A percentile compares a stretch with the other conserved stretches of the same genome.
Evolutionary conservation across 2,329 filamentous ascomycete species (phyloP).

Genomic region (Chaetomiaceae sp.): DNA sequence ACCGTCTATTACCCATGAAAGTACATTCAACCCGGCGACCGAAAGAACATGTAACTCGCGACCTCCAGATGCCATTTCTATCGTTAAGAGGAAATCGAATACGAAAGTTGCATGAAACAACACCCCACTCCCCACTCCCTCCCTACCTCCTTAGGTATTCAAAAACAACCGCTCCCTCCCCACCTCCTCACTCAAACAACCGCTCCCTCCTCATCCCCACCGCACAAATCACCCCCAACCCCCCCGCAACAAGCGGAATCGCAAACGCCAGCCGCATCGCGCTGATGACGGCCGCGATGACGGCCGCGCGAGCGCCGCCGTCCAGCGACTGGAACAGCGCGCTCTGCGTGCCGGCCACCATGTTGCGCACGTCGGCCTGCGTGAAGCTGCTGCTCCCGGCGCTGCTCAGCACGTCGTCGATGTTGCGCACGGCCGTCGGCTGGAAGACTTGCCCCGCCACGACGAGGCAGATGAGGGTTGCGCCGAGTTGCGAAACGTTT

Average conservation of each 20-base stretch:
- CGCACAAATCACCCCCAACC: not conserved
- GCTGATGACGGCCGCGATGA: conserved; percentile 29
- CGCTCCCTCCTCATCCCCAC: not conserved
- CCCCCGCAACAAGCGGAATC: not conserved
- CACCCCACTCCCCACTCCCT: too few relatives aligned
- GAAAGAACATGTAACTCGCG: too few relatives aligned
- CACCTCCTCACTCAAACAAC: not conserved
- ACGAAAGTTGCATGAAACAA: too few relatives aligned
- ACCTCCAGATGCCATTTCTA: too few relatives aligned
- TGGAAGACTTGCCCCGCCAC: conserved; percentile 31
- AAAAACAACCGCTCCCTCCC: too few relatives aligned
- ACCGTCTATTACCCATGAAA: too few relatives aligned
- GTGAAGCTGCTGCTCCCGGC: conserved; percentile 28
- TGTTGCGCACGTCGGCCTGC: too few relatives aligned
- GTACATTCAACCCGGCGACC: too few relatives aligned
- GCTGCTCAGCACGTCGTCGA: conserved; percentile 23
- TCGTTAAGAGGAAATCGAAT: too few relatives aligned
- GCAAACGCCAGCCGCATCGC: conserved; percentile 30
- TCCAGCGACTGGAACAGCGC: conserved; percentile 26
- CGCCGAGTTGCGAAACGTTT: conserved; percentile 27
- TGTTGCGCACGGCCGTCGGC: conserved; percentile 23
- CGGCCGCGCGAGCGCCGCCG: conserved; percentile 22
- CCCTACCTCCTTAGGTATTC: too few relatives aligned
- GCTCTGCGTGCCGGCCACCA: conserved; percentile 31
- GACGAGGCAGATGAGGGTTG: conserved; percentile 24